A percentile compares a stretch with the other conserved stretches of the same genome.
Conservation (phyloP, 1,284 basidiomycete genomes). For the Boletus holoroseus region DNA sequence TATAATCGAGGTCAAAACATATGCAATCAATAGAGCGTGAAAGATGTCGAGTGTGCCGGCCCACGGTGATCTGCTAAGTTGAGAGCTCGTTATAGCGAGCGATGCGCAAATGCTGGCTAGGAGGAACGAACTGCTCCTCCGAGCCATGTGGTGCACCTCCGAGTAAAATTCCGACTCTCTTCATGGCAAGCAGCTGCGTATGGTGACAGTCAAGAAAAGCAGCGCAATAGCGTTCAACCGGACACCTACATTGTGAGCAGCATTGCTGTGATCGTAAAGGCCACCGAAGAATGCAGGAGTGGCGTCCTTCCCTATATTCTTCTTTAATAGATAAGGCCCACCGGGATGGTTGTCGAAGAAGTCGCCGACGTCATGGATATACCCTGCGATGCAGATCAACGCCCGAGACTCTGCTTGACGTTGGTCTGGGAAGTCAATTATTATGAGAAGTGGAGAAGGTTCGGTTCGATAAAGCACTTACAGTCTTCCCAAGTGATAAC, state of each 20-base stretch:
- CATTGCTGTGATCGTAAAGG: not conserved
- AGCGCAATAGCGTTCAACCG: not conserved
- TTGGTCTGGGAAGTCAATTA: not conserved
- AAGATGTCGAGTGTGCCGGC: not conserved
- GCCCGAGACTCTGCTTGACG: not conserved
- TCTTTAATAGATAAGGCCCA: not conserved
- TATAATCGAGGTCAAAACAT: not conserved
- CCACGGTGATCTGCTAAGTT: not conserved
- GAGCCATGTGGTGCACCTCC: not conserved
- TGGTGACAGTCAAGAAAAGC: not conserved
- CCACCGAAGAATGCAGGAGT: not conserved
- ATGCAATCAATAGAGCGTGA: not conserved
- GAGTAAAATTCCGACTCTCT: not conserved
- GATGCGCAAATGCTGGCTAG: not conserved
- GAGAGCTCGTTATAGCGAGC: not conserved
- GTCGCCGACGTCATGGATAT: not conserved
- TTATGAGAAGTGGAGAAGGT: not conserved
- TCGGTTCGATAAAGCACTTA: not conserved
- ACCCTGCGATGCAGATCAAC: not conserved
- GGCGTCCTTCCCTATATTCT: not conserved
- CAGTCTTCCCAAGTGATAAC: not conserved
- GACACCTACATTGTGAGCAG: not conserved
- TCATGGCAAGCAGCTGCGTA: not conserved
- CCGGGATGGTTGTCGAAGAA: not conserved
- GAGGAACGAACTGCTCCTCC: not conserved